These are phyloP conservation scores for Cordyceps cicadae DNA, from an alignment of 2,329 filamentous ascomycete species.

Conservation along the genomic window DNA sequence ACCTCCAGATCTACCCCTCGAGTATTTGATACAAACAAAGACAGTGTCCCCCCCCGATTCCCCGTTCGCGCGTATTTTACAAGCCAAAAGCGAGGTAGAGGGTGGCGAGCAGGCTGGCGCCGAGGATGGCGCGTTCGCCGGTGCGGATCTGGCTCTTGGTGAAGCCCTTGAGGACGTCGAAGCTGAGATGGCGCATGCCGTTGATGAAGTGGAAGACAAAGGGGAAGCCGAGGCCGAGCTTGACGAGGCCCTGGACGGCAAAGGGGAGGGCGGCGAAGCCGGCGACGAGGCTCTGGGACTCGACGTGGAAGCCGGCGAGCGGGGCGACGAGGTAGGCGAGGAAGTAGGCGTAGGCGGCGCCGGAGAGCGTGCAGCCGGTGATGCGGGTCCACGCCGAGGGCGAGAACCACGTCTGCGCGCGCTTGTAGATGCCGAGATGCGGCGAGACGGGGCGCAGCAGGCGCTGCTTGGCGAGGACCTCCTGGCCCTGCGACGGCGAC, in stretches of 20 bases:
- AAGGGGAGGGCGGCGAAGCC: slow-evolving; percentile 52
- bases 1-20: not conserved
- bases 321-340: slow-evolving; percentile 75
- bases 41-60: not conserved
- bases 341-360: slow-evolving; percentile 71
- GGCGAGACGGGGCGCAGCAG: slow-evolving; percentile 73
- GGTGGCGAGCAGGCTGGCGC: slow-evolving; percentile 32
- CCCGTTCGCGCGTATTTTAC: slow-evolving; percentile 21
- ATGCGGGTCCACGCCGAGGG: slow-evolving; percentile 70
- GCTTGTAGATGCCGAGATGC: slow-evolving; percentile 78
- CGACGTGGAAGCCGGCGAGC: slow-evolving; percentile 56
- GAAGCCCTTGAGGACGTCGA: slow-evolving; percentile 45
- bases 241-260: slow-evolving; percentile 48
- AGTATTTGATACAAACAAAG: slow-evolving; percentile 7
- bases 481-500: slow-evolving; percentile 42
- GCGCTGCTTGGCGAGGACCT: slow-evolving; percentile 75
- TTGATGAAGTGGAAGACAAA: slow-evolving; percentile 50
- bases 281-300: slow-evolving; percentile 51
- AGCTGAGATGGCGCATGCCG: slow-evolving; percentile 46
- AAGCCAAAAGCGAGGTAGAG: slow-evolving; percentile 42
- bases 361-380: slow-evolving; percentile 67
- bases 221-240: slow-evolving; percentile 50
- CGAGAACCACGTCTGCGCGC: slow-evolving; percentile 76
- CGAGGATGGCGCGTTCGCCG: slow-evolving; percentile 42
- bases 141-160: slow-evolving; percentile 37